Base-by-base conservation (phyloP, 176 grass and related monocot species). In the Eleusine indica region DNA sequence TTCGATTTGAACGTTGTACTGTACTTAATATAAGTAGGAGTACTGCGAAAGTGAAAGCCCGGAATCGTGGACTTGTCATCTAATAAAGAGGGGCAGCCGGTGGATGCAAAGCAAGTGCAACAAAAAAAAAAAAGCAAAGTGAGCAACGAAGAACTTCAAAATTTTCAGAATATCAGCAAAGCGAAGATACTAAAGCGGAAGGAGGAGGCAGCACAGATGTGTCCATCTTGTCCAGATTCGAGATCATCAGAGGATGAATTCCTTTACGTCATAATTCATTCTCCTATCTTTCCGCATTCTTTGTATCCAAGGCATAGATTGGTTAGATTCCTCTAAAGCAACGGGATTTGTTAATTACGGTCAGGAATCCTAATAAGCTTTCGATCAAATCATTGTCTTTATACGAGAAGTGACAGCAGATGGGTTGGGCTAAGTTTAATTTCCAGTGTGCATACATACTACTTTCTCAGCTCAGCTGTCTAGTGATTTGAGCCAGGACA, bases 261-360 rank as follows among this genome's bases (percentile, higher is more conserved):
- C 54, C 83, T 85, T 89, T 81, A 37, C 61, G 18, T 47, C 53
- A 17, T 65, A 71, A 9, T 62, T 54, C 14, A 54, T 54, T 63
- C 64, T 43, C n/a, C n/a, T 65, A 49, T 58, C 62, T 77, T 86
- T 82, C 67, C 68, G 19, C 73, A 78, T 90, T 82, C 79, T 90
- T 90, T 78, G 83, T 61, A 82, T 82, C 66, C 3, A 90, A 82
- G 83, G 21, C 88, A 78, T 71, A 52, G 68, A 38, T 67, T 2
- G 64, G 15, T 67, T 67, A 38, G 64, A 82, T 78, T 73, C 51
- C 79, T 18, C 35, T 6, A 43, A 87, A 82, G 79, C 32, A 73
- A 82, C 13, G 57, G 25, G 35, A 37, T 70, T 61, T 42, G 3
- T 21, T 12, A 16, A 14, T 10, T 47, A 46, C 8, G 44, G 10